Evolutionary conservation across 2,329 filamentous ascomycete genomes (phyloP).

Genomic region (Phialophora verrucosa): DNA sequence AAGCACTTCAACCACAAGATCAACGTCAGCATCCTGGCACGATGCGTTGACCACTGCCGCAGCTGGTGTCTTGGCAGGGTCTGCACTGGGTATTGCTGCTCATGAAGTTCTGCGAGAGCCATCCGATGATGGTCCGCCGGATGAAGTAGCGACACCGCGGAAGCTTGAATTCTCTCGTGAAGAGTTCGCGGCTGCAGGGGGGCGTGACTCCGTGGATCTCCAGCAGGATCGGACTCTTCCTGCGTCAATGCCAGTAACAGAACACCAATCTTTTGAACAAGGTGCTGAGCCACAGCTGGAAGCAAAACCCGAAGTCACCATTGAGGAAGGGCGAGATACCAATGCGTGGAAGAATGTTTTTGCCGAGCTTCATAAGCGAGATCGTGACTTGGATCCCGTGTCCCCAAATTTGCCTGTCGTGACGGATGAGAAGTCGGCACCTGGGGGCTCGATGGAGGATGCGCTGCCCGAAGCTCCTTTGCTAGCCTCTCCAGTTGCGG

Average conservation of each 20-base stretch:
- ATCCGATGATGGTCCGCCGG: neutral
- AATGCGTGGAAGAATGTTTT: slow-evolving; percentile 14
- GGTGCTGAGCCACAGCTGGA: neutral
- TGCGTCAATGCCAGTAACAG: too few species aligned
- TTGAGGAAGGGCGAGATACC: neutral
- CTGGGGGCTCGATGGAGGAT: neutral
- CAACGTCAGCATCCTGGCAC: slow-evolving; percentile 29
- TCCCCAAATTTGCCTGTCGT: neutral
- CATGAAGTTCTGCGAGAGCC: slow-evolving; percentile 8
- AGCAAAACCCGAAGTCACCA: neutral
- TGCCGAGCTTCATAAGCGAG: slow-evolving; percentile 10
- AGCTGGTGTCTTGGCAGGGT: slow-evolving; percentile 23
- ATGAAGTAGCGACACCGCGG: slow-evolving; percentile 1
- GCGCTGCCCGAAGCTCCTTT: neutral
- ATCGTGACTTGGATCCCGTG: neutral
- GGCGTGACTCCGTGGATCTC: too few species aligned
- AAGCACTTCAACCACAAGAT: slow-evolving; percentile 27
- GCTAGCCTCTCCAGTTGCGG: neutral
- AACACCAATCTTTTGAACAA: neutral
- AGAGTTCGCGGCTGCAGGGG: neutral
- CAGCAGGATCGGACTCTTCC: neutral
- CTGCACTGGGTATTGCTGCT: slow-evolving; percentile 14
- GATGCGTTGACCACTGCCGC: slow-evolving; percentile 27
- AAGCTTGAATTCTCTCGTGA: neutral
- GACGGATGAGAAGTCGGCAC: neutral